A percentile compares a stretch with the other conserved stretches of the same genome.
Conservation (phyloP, 2,329 filamentous ascomycete genomes). For the Alternaria postmessia region DNA sequence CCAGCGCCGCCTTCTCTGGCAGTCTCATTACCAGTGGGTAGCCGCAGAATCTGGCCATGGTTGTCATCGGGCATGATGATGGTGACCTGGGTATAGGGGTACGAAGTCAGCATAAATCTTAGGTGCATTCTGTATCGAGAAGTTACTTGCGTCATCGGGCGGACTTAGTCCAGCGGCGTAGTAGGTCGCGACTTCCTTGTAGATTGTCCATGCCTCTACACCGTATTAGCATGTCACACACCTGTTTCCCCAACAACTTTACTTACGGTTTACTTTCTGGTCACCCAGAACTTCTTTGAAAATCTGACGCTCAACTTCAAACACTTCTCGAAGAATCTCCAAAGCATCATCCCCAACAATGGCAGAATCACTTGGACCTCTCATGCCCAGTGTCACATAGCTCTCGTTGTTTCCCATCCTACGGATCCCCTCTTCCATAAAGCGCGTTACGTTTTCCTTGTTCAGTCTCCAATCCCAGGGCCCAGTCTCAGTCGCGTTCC, state of each 20-base stretch:
- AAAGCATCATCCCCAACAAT: conserved; percentile 28
- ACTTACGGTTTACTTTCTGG: conserved; percentile 20
- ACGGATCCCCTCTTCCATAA: conserved; percentile 34
- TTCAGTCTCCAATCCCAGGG: conserved; percentile 42
- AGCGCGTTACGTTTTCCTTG: conserved; percentile 33
- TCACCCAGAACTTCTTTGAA: conserved; percentile 21
- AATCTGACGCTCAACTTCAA: conserved; percentile 22
- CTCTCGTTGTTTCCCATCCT: conserved; percentile 68
- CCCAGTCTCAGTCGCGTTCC: conserved; percentile 21
- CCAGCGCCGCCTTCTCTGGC: conserved; percentile 65
- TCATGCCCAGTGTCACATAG: conserved; percentile 71
- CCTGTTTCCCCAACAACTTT: background rate
- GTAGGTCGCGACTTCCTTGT: conserved; percentile 69
- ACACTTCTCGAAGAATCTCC: conserved; percentile 25
- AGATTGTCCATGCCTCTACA: background rate
- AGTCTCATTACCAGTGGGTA: conserved; percentile 66
- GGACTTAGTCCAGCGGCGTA: conserved; percentile 67
- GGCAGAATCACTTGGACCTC: conserved; percentile 71
- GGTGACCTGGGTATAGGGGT: conserved; percentile 48
- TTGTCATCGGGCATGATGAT: conserved; percentile 74
- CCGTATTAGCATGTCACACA: conserved; percentile 65
- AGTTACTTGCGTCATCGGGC: conserved; percentile 64
- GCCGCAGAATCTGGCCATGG: conserved; percentile 67
- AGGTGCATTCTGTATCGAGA: background rate
- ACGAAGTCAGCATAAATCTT: background rate